Percentiles rank a stretch among this genome's conserved stretches.
phyloP scores from a whole-genome alignment of 352 stramenopile species.

The Phytophthora ohioensis region DNA sequence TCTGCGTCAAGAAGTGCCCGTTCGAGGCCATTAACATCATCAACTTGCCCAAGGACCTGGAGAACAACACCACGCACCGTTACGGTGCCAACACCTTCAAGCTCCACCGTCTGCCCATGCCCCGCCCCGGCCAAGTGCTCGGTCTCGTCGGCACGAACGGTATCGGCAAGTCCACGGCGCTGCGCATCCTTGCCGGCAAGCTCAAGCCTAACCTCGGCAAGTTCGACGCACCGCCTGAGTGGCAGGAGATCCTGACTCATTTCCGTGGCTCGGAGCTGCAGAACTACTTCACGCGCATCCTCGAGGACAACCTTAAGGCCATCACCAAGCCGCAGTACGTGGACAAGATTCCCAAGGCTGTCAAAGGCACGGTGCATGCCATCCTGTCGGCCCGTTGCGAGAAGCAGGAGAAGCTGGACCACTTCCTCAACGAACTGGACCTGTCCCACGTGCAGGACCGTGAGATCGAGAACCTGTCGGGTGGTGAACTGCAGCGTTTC shows the following conservation, averaged over 20 bases:
- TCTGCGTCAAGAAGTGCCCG: conserved; percentile 99
- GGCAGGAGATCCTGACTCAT: conserved; percentile 99
- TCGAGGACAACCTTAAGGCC: conserved; percentile 99
- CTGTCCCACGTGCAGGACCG: conserved; percentile 97
- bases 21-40: conserved; percentile 99
- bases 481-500: conserved; percentile 99
- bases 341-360: conserved; percentile 98
- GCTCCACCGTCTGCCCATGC: conserved; percentile 98
- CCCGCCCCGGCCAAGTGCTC: conserved; percentile 97
- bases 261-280: conserved; percentile 98
- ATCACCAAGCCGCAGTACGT: conserved; percentile 99
- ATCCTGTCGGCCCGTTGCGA: conserved; percentile 96
- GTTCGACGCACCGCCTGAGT: conserved; percentile 97
- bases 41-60: conserved; percentile 99
- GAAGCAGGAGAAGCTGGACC: conserved; percentile 80
- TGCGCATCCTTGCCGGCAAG: conserved; percentile 99
- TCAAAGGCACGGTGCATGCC: conserved; percentile 94
- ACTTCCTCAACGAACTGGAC: conserved; percentile 94
- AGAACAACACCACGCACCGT: conserved; percentile 99
- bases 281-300: conserved; percentile 99
- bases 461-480: conserved; percentile 96
- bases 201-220: conserved; percentile 99
- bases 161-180: conserved; percentile 99
- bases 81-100: conserved; percentile 99
- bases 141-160: conserved; percentile 99